Evolutionary conservation across 768 basidiomycete species (phyloP), one percentile per base, ranked within the genome.

Genomic region (Boletus patriciae): DNA sequence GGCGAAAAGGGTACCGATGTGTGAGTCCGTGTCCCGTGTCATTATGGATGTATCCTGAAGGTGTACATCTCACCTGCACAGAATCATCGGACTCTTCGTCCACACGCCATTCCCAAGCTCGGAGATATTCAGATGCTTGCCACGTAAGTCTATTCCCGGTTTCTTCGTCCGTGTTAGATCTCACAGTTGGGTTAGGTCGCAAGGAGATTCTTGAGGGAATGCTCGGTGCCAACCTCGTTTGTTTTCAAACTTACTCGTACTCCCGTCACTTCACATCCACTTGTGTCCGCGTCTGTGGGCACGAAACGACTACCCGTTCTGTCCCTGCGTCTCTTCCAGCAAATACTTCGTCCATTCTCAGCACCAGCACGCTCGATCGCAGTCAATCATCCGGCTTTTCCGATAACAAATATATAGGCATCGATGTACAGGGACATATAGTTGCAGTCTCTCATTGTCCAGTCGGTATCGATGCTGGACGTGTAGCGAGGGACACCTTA

Each of bases 101-200:
- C 96, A 99, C 75, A 98, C 96, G 1, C 95, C 96, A 13, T 98
- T 98, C 87, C 96, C 96, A 6, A 92, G 88, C 69, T 92, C 89
- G 59, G 96, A 99, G 68, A 89, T 98, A 61, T 99, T 98, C 80
- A 80, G 95, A 53, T 96, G 92, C 72, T 76, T 97, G 41, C 94
- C 94, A 3, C 85, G 92, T 90, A 62, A 72, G 88, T 83, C 16
- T 33, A 15, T 16, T 16, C 0, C 4, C 19, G 2, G 3, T 18
- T 25, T 58, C 1, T n/a, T 25, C n/a, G 7, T 34, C 19, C 41
- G 34, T 21, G 15, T 34, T 21, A 23, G 11, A 45, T 59, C 36
- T 64, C 41, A 62, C 49, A 15, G 4, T 36, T 46, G 31, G n/a
- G 0, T n/a, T 57, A 85, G 87, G 87, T 47, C 85, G 96, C 46